Base-by-base conservation (phyloP, 2,329 filamentous ascomycete genomes). In the Trichophaea hybrida region DNA sequence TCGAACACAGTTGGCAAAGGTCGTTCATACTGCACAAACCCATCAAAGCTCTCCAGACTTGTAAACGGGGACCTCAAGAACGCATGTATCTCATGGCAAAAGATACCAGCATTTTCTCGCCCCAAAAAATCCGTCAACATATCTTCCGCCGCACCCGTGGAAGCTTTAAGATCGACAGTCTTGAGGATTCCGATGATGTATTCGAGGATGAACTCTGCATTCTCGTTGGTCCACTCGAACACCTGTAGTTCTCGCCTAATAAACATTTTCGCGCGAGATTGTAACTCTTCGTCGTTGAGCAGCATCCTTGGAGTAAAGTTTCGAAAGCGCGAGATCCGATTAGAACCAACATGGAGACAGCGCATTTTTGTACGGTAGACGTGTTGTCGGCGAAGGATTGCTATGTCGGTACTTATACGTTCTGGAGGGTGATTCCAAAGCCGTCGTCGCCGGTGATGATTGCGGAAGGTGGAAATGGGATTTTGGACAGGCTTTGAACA, bases 121-220 rank as follows among this genome's bases (percentile, higher is more conserved):
- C 89, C 89, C 3, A 96, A 69, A 65, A 89, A 93, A 53, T 93
- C 87, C 24, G 80, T 75, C 40, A 96, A 71, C 72, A 95, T 78
- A 46, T 87, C 82, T 70, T 93, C 87, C 0, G 88, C 88, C 63
- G 85, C 87, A 3, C 82, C 86, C 1, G 61, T 58, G 13, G 58
- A 54, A 34, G 57, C 56, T 72, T 88, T 88, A 4, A 90, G 77
- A 68, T 95, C 88, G 13, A 93, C 81, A 0, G 82, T 87, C 70
- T 87, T 90, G 60, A 96, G 73, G 24, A 96, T 85, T 7, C 85
- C 85, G 44, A 96, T 73, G 57, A 94, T 81, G 70, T 94, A 95
- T 68, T 94, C 87, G 7, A 96, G 77, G 8, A 96, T 72, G 63
- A 90, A 94, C 69, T 94, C 89, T 6, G 85, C 80, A 68, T 90